A percentile compares a stretch with the other conserved stretches of the same genome.
These are phyloP conservation scores for Talaromyces verruculosus DNA, from an alignment of 2,329 filamentous ascomycete genomes.

Conservation along the genomic window DNA sequence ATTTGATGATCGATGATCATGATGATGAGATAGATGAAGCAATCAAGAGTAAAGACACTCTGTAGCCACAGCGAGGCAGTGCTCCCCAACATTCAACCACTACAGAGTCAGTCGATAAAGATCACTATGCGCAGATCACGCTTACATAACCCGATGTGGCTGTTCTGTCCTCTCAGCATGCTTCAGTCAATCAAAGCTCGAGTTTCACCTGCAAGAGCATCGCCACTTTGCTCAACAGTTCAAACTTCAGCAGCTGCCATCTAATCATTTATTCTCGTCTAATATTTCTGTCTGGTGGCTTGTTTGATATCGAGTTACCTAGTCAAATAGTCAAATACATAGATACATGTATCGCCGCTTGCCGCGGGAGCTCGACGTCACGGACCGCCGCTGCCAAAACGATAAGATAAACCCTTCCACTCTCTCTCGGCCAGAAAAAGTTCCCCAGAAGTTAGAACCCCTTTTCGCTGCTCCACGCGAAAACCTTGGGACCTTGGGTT, in stretches of 20 bases:
- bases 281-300: neutral
- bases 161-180: neutral
- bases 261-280: neutral
- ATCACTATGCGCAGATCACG: neutral
- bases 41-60: neutral
- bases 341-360: neutral
- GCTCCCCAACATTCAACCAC: neutral
- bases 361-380: slow-evolving; percentile 3
- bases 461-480: slow-evolving; percentile 10
- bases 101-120: neutral
- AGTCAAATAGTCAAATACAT: neutral
- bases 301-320: neutral
- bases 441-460: neutral
- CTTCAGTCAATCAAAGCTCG: neutral
- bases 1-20: neutral
- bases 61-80: neutral
- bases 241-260: neutral
- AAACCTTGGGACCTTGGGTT: neutral
- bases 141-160: slow-evolving; percentile 9
- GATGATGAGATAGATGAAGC: no score
- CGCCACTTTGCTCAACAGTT: neutral
- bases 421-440: neutral
- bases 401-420: slow-evolving; percentile 12
- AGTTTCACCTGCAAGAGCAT: slow-evolving; percentile 3
- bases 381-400: neutral